Conservation (phyloP, 2,329 filamentous ascomycete genomes). For the Graphilbum ipis-grandicollis region DNA sequence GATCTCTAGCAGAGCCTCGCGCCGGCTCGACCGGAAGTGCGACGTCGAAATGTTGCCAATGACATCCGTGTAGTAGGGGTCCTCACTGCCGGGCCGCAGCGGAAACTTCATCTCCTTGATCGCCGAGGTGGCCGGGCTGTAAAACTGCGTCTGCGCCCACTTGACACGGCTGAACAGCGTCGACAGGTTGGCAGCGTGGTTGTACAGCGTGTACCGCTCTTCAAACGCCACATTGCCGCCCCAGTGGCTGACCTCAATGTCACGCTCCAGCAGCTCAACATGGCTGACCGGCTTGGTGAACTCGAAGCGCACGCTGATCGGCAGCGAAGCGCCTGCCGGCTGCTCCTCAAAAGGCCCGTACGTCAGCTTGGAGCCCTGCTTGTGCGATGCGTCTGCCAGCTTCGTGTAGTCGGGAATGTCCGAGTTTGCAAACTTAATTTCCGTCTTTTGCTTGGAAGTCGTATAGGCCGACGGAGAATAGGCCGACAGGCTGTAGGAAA, state of each 20-base stretch:
- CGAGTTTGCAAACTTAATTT: slow-evolving; percentile 68
- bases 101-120: slow-evolving; percentile 71
- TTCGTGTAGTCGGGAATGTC: slow-evolving; percentile 76
- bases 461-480: slow-evolving; percentile 71
- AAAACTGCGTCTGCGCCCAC: slow-evolving; percentile 57
- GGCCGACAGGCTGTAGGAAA: slow-evolving; percentile 71
- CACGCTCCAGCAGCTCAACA: slow-evolving; percentile 63
- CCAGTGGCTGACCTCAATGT: slow-evolving; percentile 95
- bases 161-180: slow-evolving; percentile 59
- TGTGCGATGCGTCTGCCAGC: slow-evolving; percentile 49
- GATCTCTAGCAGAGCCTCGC: slow-evolving; percentile 71
- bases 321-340: slow-evolving; percentile 56
- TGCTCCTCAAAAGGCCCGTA: slow-evolving; percentile 79
- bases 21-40: slow-evolving; percentile 58
- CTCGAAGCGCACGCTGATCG: slow-evolving; percentile 74
- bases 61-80: slow-evolving; percentile 88
- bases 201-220: slow-evolving; percentile 77
- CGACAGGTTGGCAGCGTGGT: slow-evolving; percentile 66
- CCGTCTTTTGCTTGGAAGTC: slow-evolving; percentile 90
- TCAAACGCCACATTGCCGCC: slow-evolving; percentile 91
- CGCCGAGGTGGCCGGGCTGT: slow-evolving; percentile 59
- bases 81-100: slow-evolving; percentile 59
- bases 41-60: slow-evolving; percentile 97
- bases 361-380: slow-evolving; percentile 68
- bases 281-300: slow-evolving; percentile 85